Conservation (phyloP, 768 basidiomycete species). For the Clathrus columnatus region DNA sequence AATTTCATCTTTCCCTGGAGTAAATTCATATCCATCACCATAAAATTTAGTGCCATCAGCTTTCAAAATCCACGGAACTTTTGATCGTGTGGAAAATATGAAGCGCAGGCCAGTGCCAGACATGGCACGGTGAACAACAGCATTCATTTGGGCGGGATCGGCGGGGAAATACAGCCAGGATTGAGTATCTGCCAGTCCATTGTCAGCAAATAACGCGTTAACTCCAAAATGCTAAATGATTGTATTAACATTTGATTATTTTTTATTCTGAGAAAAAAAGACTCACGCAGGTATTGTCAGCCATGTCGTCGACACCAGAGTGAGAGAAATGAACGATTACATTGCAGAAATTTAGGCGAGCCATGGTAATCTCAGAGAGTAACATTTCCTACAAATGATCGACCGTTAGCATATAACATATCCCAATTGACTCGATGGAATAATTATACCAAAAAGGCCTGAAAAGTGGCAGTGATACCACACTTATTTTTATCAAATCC, state of each 20-base stretch:
- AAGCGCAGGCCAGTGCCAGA: slow-evolving; percentile 78
- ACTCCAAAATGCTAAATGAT: slow-evolving; percentile 30
- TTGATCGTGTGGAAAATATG: slow-evolving; percentile 83
- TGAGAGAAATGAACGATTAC: slow-evolving; percentile 86
- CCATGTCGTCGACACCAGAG: slow-evolving; percentile 56
- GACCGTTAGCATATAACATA: too few relatives aligned
- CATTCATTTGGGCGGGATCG: slow-evolving; percentile 72
- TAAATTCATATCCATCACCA: slow-evolving; percentile 63
- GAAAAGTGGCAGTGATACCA: slow-evolving; percentile 83
- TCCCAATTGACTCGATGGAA: not conserved
- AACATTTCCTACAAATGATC: slow-evolving; percentile 53
- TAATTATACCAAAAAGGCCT: slow-evolving; percentile 53
- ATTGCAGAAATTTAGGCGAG: slow-evolving; percentile 83
- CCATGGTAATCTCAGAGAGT: slow-evolving; percentile 85
- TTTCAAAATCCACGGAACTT: slow-evolving; percentile 80
- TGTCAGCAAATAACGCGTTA: slow-evolving; percentile 82
- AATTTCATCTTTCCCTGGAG: slow-evolving; percentile 78
- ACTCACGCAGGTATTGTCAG: slow-evolving; percentile 39
- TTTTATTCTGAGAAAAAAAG: not conserved
- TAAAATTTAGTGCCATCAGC: slow-evolving; percentile 65
- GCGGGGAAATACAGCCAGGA: slow-evolving; percentile 86
- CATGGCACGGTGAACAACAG: slow-evolving; percentile 68
- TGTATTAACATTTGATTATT: not conserved
- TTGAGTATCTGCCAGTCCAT: slow-evolving; percentile 72
- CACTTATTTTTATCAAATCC: slow-evolving; percentile 77